A percentile compares a stretch with the other conserved stretches of the same genome.
Conservation (phyloP, 768 basidiomycete genomes). For the Rhodosporidiobolus odoratus region DNA sequence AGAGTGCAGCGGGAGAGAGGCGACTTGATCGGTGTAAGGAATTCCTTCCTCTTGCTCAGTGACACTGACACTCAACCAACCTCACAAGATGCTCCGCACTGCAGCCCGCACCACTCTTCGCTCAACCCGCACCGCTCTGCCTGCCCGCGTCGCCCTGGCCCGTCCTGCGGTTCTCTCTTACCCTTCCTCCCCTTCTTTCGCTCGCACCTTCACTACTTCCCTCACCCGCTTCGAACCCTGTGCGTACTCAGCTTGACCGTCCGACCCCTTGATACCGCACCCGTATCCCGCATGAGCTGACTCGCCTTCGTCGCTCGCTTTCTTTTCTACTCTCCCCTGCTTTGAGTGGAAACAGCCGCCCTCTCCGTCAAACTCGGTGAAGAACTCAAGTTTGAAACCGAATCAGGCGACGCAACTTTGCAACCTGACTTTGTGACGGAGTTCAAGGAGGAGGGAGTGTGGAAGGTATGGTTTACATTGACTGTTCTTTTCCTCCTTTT, state of each 20-base stretch:
- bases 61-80: too few relatives aligned
- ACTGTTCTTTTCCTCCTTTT: slow-evolving; percentile 34
- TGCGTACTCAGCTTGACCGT: too few relatives aligned
- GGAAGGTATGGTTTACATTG: too few relatives aligned
- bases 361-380: slow-evolving; percentile 69
- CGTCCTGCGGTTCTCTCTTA: slow-evolving; percentile 1
- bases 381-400: slow-evolving; percentile 81
- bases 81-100: slow-evolving; percentile 10
- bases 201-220: slow-evolving; percentile 14
- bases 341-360: slow-evolving; percentile 46
- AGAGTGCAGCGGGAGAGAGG: too few relatives aligned
- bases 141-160: slow-evolving; percentile 5
- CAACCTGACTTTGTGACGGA: slow-evolving; percentile 71
- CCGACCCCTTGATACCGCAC: background rate
- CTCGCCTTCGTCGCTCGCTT: too few relatives aligned
- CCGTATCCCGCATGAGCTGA: background rate
- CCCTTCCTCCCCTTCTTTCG: background rate
- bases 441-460: slow-evolving; percentile 68
- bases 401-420: slow-evolving; percentile 49
- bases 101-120: slow-evolving; percentile 10
- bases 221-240: slow-evolving; percentile 24
- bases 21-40: background rate
- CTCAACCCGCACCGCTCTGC: background rate
- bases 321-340: too few relatives aligned
- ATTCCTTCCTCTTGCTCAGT: background rate